Base-by-base conservation (phyloP, 2,329 filamentous ascomycete genomes). In the Macroventuria anomochaeta region DNA sequence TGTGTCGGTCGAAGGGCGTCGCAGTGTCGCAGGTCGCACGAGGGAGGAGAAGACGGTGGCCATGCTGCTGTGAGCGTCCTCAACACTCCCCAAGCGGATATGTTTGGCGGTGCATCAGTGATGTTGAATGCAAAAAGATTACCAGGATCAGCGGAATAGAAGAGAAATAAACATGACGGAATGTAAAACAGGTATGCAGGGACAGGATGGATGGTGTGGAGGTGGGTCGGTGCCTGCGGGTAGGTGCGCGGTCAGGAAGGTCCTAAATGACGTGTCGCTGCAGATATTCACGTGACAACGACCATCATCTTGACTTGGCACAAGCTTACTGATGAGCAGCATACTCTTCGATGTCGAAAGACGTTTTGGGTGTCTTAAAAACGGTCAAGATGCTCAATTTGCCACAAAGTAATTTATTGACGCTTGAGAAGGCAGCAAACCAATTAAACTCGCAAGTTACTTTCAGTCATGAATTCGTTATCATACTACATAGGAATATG, bases 41-140 rank as follows among this genome's bases (percentile, higher is more conserved):
- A 74, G 66, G 28, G 71, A 73, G 20, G 70, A 62, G 62, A 75
- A 74, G 55, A 73, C 69, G 53, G 69, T 69, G 46, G 69, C 63
- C 72, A 75, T 71, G 46, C 13, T 44, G 51, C 51, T 42, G 26
- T 43, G 44, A 44, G 44, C 44, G 51, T 54, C 51, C 32, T 54
- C 51, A 54, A 47, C 39, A 44, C 51, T 44, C 51, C 44, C 44
- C 44, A 29, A 39, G 39, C 28, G 23, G 29, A 13, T 5, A 13
- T 10, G 10, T 44, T 39, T 17, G 33, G 26, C 28, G 15, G 26
- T 25, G 39, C 51, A 54, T 54, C 33, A 43, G 33, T 15, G 38
- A 7, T 18, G 39, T 34, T 21, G 39, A 32, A n/a, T 11, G 39
- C 28, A 7, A 11, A 8, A 31, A 21, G 12, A 13, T 18, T 8